Base-by-base conservation (phyloP, 306 rosid genomes). In the Casuarina equisetifolia region DNA sequence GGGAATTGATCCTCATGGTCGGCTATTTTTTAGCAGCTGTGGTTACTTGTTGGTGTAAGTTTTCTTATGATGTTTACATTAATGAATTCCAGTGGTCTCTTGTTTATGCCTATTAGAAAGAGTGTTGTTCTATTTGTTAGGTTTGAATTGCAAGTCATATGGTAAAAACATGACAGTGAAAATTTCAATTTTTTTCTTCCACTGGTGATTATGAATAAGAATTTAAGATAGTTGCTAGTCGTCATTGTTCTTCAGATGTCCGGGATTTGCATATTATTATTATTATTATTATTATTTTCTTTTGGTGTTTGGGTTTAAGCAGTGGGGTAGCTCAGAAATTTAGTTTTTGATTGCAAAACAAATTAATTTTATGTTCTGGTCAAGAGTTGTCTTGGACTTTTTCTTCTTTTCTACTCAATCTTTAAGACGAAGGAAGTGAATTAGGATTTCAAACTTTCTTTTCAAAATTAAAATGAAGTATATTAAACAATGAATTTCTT, bases 21-120 rank as follows among this genome's bases (percentile, higher is more conserved):
- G 96, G 63, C 85, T 86, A 48, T 96, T 88, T 87, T 96, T 89
- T 76, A 64, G 85, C 76, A 87, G 94, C 90, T 90, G 84, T 4
- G 96, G 92, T 82, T 96, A 88, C 88, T 86, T 96, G 74, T 85
- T 96, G 85, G 99, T 96, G 99, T 96, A 91, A 91, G 99, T 90
- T 77, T 66, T 62, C 67, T 68, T 83, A 70, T 81, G 16, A 62
- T 44, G 9, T 80, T 77, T 62, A 77, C 76, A 61, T 76, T 25
- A 25, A 25, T 17, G 71, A 40, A 17, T 42, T 67, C 16, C 51
- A 58, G 39, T 32, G 43, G 49, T 11, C 50, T 42, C 13, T 67
- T 49, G 71, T 67, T 67, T 67, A 42, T 42, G 48, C 3, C 32
- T 36, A 13, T 35, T 10, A 17, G 45, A 11, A 62, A 36, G 43